phyloP scores from a whole-genome alignment of 106 monocot genomes.

The Iris macrosiphon region DNA sequence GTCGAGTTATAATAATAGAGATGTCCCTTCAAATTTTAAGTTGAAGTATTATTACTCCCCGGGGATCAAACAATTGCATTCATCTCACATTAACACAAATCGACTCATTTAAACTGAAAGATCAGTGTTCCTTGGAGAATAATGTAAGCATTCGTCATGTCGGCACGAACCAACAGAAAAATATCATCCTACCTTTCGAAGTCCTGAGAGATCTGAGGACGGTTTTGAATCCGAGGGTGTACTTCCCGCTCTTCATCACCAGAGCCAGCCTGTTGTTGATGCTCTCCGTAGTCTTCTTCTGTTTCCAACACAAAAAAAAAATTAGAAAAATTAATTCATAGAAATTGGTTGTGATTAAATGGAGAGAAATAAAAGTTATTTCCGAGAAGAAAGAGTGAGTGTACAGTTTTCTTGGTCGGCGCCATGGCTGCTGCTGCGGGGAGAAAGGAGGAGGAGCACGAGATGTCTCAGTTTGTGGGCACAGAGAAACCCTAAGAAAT shows the following conservation, averaged over 20 bases:
- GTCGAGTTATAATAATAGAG: too few relatives aligned
- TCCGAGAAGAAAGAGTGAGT: background rate
- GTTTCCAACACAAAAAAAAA: slow-evolving; percentile 4
- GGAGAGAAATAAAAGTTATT: background rate
- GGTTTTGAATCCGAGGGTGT: slow-evolving; percentile 75
- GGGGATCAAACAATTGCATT: too few relatives aligned
- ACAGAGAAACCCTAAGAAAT: background rate
- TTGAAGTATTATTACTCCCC: too few relatives aligned
- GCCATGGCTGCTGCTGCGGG: slow-evolving; percentile 13
- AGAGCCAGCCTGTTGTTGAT: slow-evolving; percentile 79
- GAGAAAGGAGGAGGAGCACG: background rate
- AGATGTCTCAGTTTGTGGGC: background rate
- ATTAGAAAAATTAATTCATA: too few relatives aligned
- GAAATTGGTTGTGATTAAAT: background rate
- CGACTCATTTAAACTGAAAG: too few relatives aligned
- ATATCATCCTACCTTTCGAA: slow-evolving; percentile 68
- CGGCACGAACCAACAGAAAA: too few relatives aligned
- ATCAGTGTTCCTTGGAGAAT: too few relatives aligned
- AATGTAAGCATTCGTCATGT: too few relatives aligned
- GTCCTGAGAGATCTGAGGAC: slow-evolving; percentile 52
- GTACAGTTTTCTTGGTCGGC: slow-evolving; percentile 40
- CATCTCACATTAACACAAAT: too few relatives aligned
- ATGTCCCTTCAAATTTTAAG: too few relatives aligned
- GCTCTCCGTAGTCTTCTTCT: slow-evolving; percentile 82
- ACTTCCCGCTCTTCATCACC: slow-evolving; percentile 86